These are phyloP conservation scores for Cordyceps farinosa DNA, from an alignment of 2,329 filamentous ascomycete genomes.

Conservation along the genomic window DNA sequence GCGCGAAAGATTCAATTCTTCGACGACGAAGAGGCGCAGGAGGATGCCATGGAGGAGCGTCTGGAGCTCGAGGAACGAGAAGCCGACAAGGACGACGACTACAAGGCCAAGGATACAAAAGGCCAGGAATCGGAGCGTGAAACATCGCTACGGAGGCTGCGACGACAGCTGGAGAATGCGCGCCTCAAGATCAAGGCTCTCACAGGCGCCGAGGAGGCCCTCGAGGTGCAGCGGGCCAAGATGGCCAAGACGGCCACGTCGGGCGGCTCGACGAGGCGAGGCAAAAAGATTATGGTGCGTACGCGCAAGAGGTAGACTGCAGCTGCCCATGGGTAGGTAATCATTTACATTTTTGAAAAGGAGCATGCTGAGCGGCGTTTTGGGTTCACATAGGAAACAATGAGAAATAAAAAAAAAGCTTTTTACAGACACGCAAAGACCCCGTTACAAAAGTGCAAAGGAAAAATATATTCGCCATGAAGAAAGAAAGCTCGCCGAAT, in stretches of 20 bases:
- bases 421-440: background rate
- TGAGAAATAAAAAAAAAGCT: background rate
- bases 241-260: constrained; percentile 64
- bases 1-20: constrained; percentile 53
- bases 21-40: constrained; percentile 37
- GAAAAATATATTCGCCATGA: background rate
- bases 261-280: constrained; percentile 55
- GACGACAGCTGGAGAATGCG: constrained; percentile 46
- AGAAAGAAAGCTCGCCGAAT: background rate
- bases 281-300: constrained; percentile 60
- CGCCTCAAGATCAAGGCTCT: constrained; percentile 54
- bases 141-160: constrained; percentile 43
- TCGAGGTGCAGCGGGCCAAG: constrained; percentile 57
- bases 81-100: constrained; percentile 24
- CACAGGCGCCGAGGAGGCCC: constrained; percentile 51
- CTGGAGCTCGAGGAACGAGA: constrained; percentile 30
- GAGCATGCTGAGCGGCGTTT: constrained; percentile 12
- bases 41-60: constrained; percentile 29
- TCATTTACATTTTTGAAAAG: background rate
- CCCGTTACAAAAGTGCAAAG: background rate
- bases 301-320: constrained; percentile 54
- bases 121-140: constrained; percentile 38
- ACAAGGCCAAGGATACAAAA: constrained; percentile 25
- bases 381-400: constrained; percentile 1
- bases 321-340: background rate